Evolutionary conservation across 306 rosid genomes (phyloP).

Genomic region (Luffa aegyptiaca): DNA sequence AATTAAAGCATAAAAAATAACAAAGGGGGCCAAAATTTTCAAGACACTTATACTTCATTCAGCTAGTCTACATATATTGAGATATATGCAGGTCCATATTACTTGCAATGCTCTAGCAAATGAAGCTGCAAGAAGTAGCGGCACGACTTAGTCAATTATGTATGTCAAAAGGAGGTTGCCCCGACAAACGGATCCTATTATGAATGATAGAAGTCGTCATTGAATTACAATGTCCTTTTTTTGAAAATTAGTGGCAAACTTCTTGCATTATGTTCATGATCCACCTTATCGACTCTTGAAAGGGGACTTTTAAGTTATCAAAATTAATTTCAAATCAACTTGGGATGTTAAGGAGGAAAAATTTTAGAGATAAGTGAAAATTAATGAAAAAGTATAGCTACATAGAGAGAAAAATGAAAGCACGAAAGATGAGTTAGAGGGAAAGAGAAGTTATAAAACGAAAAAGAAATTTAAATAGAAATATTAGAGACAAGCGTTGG

Average conservation of each 20-base stretch:
- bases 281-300: background rate
- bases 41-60: background rate
- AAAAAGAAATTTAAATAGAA: too few species aligned
- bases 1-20: background rate
- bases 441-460: too few species aligned
- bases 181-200: constrained; percentile 78
- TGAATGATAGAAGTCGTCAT: background rate
- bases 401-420: background rate
- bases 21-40: background rate
- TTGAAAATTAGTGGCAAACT: background rate
- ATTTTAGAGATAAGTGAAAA: background rate
- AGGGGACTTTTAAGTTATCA: background rate
- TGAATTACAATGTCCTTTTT: background rate
- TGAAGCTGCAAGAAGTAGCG: constrained; percentile 85
- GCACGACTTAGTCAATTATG: constrained; percentile 87
- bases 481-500: too few species aligned
- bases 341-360: background rate
- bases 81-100: background rate
- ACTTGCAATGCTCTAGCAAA: constrained; percentile 96
- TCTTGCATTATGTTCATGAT: background rate
- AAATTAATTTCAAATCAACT: background rate
- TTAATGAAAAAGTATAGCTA: background rate
- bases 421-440: background rate
- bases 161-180: constrained; percentile 78
- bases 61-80: background rate